Conservation (phyloP, 805 yeast species). For the Starmerella stigmatis region DNA sequence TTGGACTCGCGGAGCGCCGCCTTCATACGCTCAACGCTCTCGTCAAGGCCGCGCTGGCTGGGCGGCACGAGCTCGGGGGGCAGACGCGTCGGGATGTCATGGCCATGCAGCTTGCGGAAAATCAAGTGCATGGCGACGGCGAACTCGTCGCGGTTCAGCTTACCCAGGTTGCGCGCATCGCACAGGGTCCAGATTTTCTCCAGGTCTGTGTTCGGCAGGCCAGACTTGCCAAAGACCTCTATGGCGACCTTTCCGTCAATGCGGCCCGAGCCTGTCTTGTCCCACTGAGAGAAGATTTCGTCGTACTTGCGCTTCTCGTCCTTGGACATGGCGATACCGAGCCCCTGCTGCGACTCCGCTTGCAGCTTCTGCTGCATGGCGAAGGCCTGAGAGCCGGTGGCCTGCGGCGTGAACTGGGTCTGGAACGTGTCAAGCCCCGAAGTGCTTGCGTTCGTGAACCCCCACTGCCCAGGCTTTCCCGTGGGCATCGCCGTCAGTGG, state of each 20-base stretch:
- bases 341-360: slow-evolving; percentile 27
- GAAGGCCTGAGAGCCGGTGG: slow-evolving; percentile 21
- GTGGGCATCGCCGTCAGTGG: slow-evolving; percentile 36
- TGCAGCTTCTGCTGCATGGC: slow-evolving; percentile 20
- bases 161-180: slow-evolving; percentile 73
- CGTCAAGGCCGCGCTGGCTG: slow-evolving; percentile 62
- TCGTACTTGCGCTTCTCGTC: slow-evolving; percentile 81
- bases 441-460: slow-evolving; percentile 60
- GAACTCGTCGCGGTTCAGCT: slow-evolving; percentile 79
- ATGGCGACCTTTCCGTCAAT: slow-evolving; percentile 76
- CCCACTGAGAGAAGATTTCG: slow-evolving; percentile 83
- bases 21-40: slow-evolving; percentile 60
- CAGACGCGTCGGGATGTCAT: slow-evolving; percentile 65
- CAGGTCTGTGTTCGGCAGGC: slow-evolving; percentile 71
- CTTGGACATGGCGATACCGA: slow-evolving; percentile 62
- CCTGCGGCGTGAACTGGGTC: slow-evolving; percentile 53
- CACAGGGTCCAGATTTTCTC: slow-evolving; percentile 87
- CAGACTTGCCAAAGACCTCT: slow-evolving; percentile 80
- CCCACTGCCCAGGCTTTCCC: slow-evolving; percentile 74
- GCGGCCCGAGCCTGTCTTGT: slow-evolving; percentile 51
- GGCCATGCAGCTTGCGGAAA: slow-evolving; percentile 80
- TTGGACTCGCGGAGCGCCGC: slow-evolving; percentile 39
- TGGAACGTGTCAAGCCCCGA: slow-evolving; percentile 62
- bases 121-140: slow-evolving; percentile 96
- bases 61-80: slow-evolving; percentile 91